Percentiles rank a stretch among this genome's conserved stretches.
Conservation (phyloP, 148 eudicot species). For the Rhododendron henanense region DNA sequence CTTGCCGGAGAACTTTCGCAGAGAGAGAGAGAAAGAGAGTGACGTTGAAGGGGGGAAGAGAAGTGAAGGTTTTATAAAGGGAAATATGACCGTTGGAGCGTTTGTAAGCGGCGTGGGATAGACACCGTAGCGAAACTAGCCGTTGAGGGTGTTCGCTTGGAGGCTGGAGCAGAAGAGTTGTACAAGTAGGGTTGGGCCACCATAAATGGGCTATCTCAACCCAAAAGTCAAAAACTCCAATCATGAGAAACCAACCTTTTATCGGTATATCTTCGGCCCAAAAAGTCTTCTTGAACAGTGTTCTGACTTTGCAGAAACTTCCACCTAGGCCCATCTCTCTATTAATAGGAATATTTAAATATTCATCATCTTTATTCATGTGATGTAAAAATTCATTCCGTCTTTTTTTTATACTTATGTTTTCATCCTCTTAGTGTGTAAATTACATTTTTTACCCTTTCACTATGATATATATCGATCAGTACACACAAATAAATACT, state of each 20-base stretch:
- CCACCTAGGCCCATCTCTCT: too few relatives aligned
- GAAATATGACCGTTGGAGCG: background rate
- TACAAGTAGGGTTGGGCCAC: background rate
- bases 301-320: too few relatives aligned
- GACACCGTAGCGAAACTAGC: background rate
- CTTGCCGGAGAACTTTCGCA: background rate
- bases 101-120: background rate
- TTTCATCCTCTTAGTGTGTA: too few relatives aligned
- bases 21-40: background rate
- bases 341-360: too few relatives aligned
- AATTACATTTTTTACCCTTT: too few relatives aligned
- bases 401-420: too few relatives aligned
- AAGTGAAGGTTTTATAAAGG: background rate
- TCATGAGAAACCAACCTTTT: background rate
- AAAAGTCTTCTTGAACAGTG: background rate
- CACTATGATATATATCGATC: too few relatives aligned
- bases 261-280: background rate
- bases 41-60: background rate
- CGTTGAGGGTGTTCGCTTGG: background rate
- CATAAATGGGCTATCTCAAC: background rate
- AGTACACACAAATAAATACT: too few relatives aligned
- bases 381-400: too few relatives aligned
- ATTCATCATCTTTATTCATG: too few relatives aligned
- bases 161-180: background rate
- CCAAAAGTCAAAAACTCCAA: background rate